Evolutionary conservation across 2,329 filamentous ascomycete species (phyloP), one percentile per base, ranked within the genome.

Genomic region (Ophiostoma tasmaniense): DNA sequence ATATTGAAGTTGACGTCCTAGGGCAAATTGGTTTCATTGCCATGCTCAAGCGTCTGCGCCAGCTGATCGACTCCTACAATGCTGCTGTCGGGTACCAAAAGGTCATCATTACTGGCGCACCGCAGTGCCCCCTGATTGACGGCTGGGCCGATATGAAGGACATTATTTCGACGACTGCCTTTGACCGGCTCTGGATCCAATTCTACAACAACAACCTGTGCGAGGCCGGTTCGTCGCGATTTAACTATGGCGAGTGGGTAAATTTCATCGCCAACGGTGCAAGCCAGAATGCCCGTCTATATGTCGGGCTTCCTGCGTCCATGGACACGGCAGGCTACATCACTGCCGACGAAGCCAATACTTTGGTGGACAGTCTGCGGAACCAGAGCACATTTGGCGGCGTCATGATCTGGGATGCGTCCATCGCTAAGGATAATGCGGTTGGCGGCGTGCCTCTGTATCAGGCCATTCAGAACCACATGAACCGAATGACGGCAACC

Each of bases 171-270:
- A 42, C 25, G 2, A 33, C 25, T 4, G 67, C 64, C 6, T 68
- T 68, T 25, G 67, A 68, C 35, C 50, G 30, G 13, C 67, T 68
- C 25, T 68, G 64, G 64, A 37, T 68, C 25, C 50, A 66, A 37
- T 68, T 68, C 14, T 68, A 66, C 37, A 65, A 65, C 64, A 66
- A 68, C 67, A 35, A 66, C 8, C 25, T 66, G 6, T 68, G 67
- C 64, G 8, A 39, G 11, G 67, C 64, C 17, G 64, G 64, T 64
- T 35, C 64, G 10, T 8, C 67, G 2, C 45, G 33, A 0, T 68
- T 68, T 37, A 66, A 68, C 67, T 68, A 66, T 13, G 64, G 13
- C n/a, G 64, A 59, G 25, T 68, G 64, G 68, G 68, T 62, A 28
- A 22, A 11, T 14, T 62, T 66, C 39, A 33, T 69, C 1, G 17